Evolutionary conservation across 352 stramenopile genomes (phyloP), one percentile per base, ranked within the genome.

Genomic region (Pythium sukuiense): DNA sequence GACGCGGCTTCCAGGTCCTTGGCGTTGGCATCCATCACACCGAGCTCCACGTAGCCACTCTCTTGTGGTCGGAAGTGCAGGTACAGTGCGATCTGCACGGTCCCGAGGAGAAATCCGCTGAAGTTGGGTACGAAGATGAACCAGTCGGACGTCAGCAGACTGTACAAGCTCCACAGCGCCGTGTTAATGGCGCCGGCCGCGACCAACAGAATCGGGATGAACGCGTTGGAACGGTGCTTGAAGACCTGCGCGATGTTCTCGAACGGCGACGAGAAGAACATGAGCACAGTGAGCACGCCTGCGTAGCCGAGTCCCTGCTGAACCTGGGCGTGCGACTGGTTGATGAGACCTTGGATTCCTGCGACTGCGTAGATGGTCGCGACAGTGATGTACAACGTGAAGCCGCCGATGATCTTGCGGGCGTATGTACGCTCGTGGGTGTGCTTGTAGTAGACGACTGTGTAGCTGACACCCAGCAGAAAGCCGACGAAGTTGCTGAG

Each of bases 191-290:
- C 73, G 48, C 71, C 73, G 18, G 73, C 70, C 37, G 71, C 57
- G 12, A 88, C 80, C 61, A 88, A 74, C 66, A 79, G 61, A 43
- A 86, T 85, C 6, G 80, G 77, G 32, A 88, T 80, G 71, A 76
- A 79, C 24, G 80, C 69, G 0, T 70, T 74, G 6, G 72, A 79
- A 27, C 74, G 74, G 72, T 76, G 75, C 64, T 69, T 76, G 54
- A 87, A 48, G 27, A 88, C 80, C 27, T 82, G 67, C 27, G 59
- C 65, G 58, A 87, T 72, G 48, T 81, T 88, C 46, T 83, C 73
- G 45, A 86, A 88, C 13, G 80, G 80, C 45, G 77, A 86, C 39
- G 70, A 74, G 70, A 85, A 87, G 16, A 88, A 77, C 63, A 86
- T 66, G 49, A 88, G 49, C 4, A 73, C 76, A 16, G 82, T 77